Percentiles rank a stretch among this genome's conserved stretches.
Conservation (phyloP, 2,329 filamentous ascomycete species). For the Exophiala alcalophila region DNA sequence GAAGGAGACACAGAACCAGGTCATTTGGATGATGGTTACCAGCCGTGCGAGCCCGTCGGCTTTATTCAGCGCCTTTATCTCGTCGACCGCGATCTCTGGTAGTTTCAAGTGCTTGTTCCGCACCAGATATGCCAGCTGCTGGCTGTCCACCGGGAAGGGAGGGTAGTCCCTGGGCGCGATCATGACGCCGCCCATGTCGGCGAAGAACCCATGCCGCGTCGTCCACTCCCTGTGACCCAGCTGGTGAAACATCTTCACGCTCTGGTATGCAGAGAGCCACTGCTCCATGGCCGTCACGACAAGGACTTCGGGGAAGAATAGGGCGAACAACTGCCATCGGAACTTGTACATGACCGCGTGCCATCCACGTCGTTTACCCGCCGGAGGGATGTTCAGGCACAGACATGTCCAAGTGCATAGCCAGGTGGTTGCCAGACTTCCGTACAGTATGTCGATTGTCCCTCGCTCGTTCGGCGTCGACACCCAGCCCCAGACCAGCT, state of each 20-base stretch:
- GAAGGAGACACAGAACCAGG: conserved; percentile 28
- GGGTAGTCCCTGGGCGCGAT: conserved; percentile 33
- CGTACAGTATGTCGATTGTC: conserved; percentile 42
- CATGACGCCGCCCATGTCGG: conserved; percentile 42
- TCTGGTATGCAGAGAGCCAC: conserved; percentile 37
- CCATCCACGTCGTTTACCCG: conserved; percentile 32
- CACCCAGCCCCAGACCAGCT: conserved; percentile 33
- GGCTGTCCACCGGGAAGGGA: conserved; percentile 29
- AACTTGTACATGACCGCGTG: conserved; percentile 36
- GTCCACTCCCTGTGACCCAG: conserved; percentile 35
- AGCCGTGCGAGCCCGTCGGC: conserved; percentile 35
- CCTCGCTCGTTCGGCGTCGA: conserved; percentile 38
- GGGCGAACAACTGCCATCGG: conserved; percentile 37
- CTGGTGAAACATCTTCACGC: conserved; percentile 18
- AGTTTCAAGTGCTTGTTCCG: conserved; percentile 25
- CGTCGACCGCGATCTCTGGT: conserved; percentile 16
- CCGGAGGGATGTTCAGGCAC: conserved; percentile 38
- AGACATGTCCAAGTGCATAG: conserved; percentile 44
- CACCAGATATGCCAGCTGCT: conserved; percentile 33
- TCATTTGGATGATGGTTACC: conserved; percentile 16
- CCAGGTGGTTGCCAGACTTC: conserved; percentile 41
- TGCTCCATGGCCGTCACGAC: conserved; percentile 35
- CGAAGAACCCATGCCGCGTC: conserved; percentile 41
- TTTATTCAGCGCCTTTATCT: conserved; percentile 30
- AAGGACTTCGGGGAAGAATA: conserved; percentile 40